A percentile compares a stretch with the other conserved stretches of the same genome.
Evolutionary conservation across 805 yeast genomes (phyloP).

Genomic region (Candida orba): DNA sequence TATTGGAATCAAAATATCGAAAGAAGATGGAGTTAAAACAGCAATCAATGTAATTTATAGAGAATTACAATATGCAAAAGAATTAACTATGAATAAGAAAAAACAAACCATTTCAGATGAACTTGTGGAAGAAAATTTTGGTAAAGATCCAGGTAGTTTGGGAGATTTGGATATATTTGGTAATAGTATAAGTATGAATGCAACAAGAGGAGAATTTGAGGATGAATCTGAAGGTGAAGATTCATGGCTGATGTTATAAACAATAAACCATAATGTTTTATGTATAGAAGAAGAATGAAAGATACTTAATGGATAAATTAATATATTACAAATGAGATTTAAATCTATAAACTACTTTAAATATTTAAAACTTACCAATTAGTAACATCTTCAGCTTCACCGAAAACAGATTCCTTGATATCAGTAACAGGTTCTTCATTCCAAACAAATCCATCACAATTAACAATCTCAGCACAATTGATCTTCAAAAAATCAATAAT

Average conservation of each 20-base stretch:
- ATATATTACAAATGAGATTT: too few relatives aligned
- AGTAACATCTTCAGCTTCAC: constrained; percentile 92
- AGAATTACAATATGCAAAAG: constrained; percentile 70
- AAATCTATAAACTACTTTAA: background rate
- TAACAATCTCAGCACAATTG: constrained; percentile 54
- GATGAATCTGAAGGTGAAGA: constrained; percentile 5
- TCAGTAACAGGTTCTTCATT: constrained; percentile 36
- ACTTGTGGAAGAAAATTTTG: constrained; percentile 11
- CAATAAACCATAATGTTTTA: too few relatives aligned
- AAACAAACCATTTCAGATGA: background rate
- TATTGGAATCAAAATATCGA: constrained; percentile 54
- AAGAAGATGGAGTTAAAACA: constrained; percentile 73
- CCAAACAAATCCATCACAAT: constrained; percentile 36
- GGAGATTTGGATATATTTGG: background rate
- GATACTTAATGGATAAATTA: background rate
- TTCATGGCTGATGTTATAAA: background rate
- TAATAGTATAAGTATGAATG: background rate
- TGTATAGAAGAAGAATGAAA: background rate
- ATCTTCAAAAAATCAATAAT: constrained; percentile 58
- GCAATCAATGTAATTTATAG: constrained; percentile 78
- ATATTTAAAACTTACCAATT: constrained; percentile 52
- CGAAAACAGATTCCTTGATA: constrained; percentile 64
- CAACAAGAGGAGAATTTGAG: background rate
- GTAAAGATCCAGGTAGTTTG: background rate
- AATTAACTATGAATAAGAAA: constrained; percentile 40